Percentiles rank a stretch among this genome's conserved stretches.
phyloP scores from a whole-genome alignment of 164 flowering plant genomes.

The Vitis rotundifolia region DNA sequence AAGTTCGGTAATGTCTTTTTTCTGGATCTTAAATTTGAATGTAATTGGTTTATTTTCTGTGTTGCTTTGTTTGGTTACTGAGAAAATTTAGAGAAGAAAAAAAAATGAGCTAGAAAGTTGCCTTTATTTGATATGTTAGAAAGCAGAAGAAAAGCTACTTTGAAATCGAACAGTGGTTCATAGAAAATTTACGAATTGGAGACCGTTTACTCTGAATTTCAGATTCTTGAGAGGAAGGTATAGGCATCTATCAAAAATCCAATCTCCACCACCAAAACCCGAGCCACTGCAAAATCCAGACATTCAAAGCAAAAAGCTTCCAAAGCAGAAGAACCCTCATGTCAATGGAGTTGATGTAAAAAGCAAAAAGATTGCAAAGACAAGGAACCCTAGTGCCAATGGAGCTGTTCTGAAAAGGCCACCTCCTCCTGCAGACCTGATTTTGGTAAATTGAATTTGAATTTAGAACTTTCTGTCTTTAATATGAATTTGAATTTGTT shows the following conservation, averaged over 20 bases:
- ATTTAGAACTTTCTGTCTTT: no score
- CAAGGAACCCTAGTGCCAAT: not conserved
- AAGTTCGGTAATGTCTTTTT: slow-evolving; percentile 29
- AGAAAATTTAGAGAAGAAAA: no score
- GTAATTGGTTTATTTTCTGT: not conserved
- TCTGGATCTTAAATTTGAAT: not conserved
- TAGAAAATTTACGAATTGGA: not conserved
- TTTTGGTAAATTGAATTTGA: slow-evolving; percentile 1
- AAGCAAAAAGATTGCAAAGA: not conserved
- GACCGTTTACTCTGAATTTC: not conserved
- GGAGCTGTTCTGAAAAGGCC: slow-evolving; percentile 4
- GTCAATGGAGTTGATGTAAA: not conserved
- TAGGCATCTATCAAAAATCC: slow-evolving; percentile 10
- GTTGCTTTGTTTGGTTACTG: not conserved
- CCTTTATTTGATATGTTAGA: no score
- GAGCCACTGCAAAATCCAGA: slow-evolving; percentile 2
- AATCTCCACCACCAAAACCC: not conserved
- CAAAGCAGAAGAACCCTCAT: not conserved
- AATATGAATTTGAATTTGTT: no score
- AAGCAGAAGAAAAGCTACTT: no score
- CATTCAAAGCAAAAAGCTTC: not conserved
- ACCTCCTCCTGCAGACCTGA: not conserved
- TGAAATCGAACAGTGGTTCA: no score
- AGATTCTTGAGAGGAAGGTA: slow-evolving; percentile 37
- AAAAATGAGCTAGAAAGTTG: no score